phyloP scores from a whole-genome alignment of 208 protist species.

The Porcisia deanei region DNA sequence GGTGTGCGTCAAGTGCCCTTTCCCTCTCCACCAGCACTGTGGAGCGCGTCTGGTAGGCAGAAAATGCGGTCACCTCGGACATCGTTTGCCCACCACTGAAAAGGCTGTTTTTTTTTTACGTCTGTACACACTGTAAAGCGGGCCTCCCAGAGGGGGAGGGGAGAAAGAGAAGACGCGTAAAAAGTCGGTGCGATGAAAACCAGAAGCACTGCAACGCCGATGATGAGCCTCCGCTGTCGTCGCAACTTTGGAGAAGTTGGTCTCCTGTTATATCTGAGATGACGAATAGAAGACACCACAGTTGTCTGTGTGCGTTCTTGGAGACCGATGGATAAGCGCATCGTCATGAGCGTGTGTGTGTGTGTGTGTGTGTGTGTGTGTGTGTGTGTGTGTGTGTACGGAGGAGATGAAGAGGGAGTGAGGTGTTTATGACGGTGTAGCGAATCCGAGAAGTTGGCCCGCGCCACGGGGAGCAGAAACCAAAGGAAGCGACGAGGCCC shows the following conservation, averaged over 20 bases:
- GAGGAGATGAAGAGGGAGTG: neutral
- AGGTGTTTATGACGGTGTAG: no score
- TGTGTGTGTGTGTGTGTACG: neutral
- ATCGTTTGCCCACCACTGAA: conserved; percentile 2
- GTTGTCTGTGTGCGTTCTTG: neutral
- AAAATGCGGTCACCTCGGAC: conserved; percentile 59
- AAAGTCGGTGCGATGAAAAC: neutral
- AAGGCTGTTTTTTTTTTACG: neutral
- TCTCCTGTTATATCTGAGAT: neutral
- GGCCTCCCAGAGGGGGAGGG: neutral
- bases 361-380: neutral
- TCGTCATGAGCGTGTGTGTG: neutral
- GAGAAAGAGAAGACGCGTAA: neutral
- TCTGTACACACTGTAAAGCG: no score
- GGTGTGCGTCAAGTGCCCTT: conserved; percentile 61
- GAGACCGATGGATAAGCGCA: neutral
- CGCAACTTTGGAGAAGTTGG: neutral
- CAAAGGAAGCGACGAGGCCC: no score
- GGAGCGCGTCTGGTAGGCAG: conserved; percentile 66
- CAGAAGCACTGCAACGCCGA: neutral
- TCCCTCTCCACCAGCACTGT: conserved; percentile 70
- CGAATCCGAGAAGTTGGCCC: no score
- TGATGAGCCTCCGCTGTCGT: neutral
- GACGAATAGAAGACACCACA: neutral
- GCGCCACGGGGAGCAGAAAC: no score